Evolutionary conservation across 2,329 filamentous ascomycete species (phyloP), one percentile per base, ranked within the genome.

Genomic region (Ophiostoma ulmi): DNA sequence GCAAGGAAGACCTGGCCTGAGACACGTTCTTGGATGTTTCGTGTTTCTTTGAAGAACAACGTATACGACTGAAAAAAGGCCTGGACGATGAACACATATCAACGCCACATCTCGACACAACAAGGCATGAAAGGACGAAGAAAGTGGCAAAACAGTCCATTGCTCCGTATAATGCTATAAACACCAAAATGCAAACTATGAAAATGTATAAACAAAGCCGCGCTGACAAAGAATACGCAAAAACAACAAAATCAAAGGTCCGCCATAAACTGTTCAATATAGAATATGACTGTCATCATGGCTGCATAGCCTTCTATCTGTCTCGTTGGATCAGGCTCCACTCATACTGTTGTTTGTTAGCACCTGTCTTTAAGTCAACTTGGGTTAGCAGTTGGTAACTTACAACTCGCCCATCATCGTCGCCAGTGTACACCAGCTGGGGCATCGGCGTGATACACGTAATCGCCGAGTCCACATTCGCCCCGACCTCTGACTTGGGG

Each of bases 361-460:
- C 48, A 74, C 75, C 58, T 26, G 31, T 48, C 6, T 48, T 5
- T 3, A n/a, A 8, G 17, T 7, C 17, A 20, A 48, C 5, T 20
- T 48, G 44, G 17, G 44, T 11, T 36, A 13, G 22, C 14, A 20
- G 31, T 11, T 13, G 67, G 13, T 71, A 72, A 87, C 89, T 87
- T 78, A 95, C 92, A 80, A 99, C 94, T 83, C 90, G 86, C 39
- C 95, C 95, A 74, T 93, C 91, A 74, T 98, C 95, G 81, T 98
- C 95, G 3, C 94, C 95, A 0, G 94, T 97, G 80, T 97, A 98
- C 11, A 98, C 89, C 73, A 90, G 86, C 73, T 90, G 89, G 69
- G 92, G 88, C 85, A 94, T 91, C 2, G 94, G 91, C 71, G 91
- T 84, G 69, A 99, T 91, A 77, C 91, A 96, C 52, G 91, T 97